phyloP scores from a whole-genome alignment of 1,284 basidiomycete genomes.

The Laetiporus sulphureus region DNA sequence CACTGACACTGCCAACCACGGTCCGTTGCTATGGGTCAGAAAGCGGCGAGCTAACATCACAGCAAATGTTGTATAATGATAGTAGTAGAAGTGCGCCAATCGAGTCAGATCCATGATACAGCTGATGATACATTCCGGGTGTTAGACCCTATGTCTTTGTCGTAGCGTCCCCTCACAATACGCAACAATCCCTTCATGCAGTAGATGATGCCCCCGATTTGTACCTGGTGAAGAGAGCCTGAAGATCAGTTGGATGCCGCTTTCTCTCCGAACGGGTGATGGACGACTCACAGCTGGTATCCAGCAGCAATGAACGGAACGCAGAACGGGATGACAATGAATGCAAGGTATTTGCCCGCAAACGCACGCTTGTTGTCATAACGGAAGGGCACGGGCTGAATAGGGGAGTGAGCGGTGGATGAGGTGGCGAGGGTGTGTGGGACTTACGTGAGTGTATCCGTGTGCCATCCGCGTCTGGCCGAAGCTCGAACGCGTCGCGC shows the following conservation, averaged over 20 bases:
- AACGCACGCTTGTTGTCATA: constrained; percentile 21
- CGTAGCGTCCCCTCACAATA: constrained; percentile 20
- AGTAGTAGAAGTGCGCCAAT: background rate
- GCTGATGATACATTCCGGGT: background rate
- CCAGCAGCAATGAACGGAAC: constrained; percentile 23
- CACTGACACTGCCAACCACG: no score
- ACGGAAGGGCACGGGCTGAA: constrained; percentile 25
- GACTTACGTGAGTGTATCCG: no score
- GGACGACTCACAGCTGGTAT: constrained; percentile 23
- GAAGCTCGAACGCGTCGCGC: background rate
- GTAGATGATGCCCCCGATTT: constrained; percentile 20
- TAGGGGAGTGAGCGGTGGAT: no score
- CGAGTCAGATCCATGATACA: background rate
- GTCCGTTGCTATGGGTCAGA: no score
- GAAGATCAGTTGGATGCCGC: constrained; percentile 16
- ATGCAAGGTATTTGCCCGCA: constrained; percentile 16
- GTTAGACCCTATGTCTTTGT: constrained; percentile 15
- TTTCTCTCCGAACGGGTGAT: background rate
- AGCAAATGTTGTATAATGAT: no score
- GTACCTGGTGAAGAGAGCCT: constrained; percentile 14
- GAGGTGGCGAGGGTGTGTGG: no score
- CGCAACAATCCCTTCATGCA: constrained; percentile 14
- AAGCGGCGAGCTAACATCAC: no score
- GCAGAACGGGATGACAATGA: constrained; percentile 17
- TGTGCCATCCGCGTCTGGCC: background rate